These are phyloP conservation scores for Vigna unguiculata DNA, from an alignment of 306 rosid genomes.

Conservation along the genomic window DNA sequence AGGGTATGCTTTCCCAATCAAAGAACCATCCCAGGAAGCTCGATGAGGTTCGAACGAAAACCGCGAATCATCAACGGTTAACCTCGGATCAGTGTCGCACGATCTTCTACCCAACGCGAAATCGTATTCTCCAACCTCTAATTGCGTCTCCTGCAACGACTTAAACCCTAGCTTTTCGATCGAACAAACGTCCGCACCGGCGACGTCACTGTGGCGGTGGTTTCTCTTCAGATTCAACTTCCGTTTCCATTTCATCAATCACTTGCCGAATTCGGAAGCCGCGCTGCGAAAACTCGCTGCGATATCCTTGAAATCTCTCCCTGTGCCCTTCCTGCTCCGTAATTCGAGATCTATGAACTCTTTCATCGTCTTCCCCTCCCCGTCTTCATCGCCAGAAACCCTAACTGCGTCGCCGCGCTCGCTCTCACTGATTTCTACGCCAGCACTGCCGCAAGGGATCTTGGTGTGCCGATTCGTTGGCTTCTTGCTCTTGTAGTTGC, in stretches of 20 bases:
- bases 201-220: constrained; percentile 1
- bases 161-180: constrained; percentile 39
- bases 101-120: constrained; percentile 71
- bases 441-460: constrained; percentile 47
- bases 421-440: constrained; percentile 50
- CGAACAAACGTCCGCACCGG: constrained; percentile 9
- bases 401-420: constrained; percentile 47
- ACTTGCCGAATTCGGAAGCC: constrained; percentile 73
- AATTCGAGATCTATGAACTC: constrained; percentile 97
- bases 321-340: constrained; percentile 63
- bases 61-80: constrained; percentile 66
- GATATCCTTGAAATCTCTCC: constrained; percentile 72
- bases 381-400: constrained; percentile 56
- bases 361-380: constrained; percentile 81
- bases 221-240: constrained; percentile 67
- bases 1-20: constrained; percentile 69
- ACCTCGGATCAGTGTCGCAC: constrained; percentile 87
- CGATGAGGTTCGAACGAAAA: constrained; percentile 77
- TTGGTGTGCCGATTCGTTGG: constrained; percentile 51
- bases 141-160: constrained; percentile 69
- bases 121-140: constrained; percentile 83
- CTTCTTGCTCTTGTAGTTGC: constrained; percentile 58
- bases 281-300: constrained; percentile 78
- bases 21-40: constrained; percentile 95
- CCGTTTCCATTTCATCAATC: constrained; percentile 73